Evolutionary conservation across 2,329 filamentous ascomycete genomes (phyloP), one percentile per base, ranked within the genome.

Genomic region (Spiromastix sp.): DNA sequence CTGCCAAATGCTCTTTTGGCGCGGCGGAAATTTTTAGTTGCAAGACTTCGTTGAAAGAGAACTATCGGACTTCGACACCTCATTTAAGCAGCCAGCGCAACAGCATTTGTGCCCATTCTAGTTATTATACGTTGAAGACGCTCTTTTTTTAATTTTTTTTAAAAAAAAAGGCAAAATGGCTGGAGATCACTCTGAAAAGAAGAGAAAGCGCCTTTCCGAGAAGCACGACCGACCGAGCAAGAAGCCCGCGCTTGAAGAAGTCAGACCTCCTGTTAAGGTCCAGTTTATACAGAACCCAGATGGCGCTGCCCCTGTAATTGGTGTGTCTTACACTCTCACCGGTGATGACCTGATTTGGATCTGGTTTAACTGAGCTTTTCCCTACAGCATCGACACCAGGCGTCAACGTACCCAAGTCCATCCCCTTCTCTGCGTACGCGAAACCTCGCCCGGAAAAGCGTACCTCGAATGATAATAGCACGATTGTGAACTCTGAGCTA

Each of bases 151-250:
- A n/a, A n/a, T n/a, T n/a, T 16, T 26, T 5, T n/a, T 22, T 15
- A 17, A 16, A 36, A 25, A 13, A 32, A 25, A 11, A 39, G 26
- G 15, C 30, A 50, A 19, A 34, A 61, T 61, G 59, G 48, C 51
- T 15, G 50, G 47, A 11, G 44, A 50, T 18, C 55, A 55, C 34
- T 40, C 37, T 9, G 63, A 68, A 33, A 70, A 67, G 49, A 72
- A 72, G 59, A 59, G 68, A 45, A 72, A 72, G 56, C 59, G 68
- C 38, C 52, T 54, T 33, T 61, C 61, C 4, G 61, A 64, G 32
- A 57, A 55, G 26, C 57, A 55, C 27, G 63, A 61, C 7, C 55
- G 56, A 13, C 60, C 67, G 2, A 66, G 55, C 48, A 72, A 72
- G 46, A 72, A 68, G 53, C 45, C 60, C 5, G 62, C 66, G 7